Conservation (phyloP, 208 protist species). For the Trypanosoma scelopori region DNA sequence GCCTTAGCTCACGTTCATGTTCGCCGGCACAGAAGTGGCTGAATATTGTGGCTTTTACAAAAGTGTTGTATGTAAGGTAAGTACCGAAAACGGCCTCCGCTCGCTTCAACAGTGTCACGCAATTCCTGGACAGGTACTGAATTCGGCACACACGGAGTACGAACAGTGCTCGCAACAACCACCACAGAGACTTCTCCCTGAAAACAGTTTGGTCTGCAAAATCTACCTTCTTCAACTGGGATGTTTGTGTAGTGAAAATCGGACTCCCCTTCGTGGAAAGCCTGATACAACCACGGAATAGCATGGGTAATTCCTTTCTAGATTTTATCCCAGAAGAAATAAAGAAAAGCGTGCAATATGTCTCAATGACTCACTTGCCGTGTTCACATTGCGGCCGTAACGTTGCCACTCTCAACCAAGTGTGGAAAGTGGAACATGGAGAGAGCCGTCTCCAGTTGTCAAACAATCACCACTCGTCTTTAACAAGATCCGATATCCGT, state of each 20-base stretch:
- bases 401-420: background rate
- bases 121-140: conserved; percentile 69
- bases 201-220: conserved; percentile 72
- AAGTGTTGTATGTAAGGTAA: conserved; percentile 68
- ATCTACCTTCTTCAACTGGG: conserved; percentile 24
- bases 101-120: conserved; percentile 67
- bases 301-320: background rate
- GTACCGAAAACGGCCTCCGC: conserved; percentile 71
- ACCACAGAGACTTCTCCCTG: conserved; percentile 59
- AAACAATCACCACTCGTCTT: too few species aligned
- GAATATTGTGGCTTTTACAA: conserved; percentile 92
- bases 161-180: conserved; percentile 73
- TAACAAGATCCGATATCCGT: too few species aligned
- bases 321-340: too few species aligned
- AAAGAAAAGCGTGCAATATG: too few species aligned
- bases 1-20: conserved; percentile 80
- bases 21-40: conserved; percentile 95
- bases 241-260: background rate
- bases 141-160: conserved; percentile 76
- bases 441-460: too few species aligned
- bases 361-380: too few species aligned
- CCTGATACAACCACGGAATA: conserved; percentile 14
- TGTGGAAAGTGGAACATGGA: background rate
- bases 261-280: background rate
- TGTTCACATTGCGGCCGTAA: too few species aligned